Conservation (phyloP, 2,329 filamentous ascomycete genomes). For the Xylariaceae sp. region DNA sequence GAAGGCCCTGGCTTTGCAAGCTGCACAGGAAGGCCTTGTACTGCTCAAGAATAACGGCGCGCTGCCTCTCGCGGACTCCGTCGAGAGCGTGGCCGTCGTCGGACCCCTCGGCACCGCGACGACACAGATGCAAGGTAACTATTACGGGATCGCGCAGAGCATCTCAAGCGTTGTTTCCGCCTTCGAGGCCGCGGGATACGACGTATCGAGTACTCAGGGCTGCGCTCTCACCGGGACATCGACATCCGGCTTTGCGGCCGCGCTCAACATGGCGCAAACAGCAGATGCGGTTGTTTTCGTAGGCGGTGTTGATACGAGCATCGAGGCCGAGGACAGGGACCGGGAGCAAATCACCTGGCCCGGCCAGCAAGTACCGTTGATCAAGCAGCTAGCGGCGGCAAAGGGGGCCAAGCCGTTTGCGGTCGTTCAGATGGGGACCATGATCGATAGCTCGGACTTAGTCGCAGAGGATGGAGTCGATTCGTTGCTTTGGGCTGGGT, state of each 20-base stretch:
- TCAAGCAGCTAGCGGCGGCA: constrained; percentile 47
- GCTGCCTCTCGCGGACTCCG: constrained; percentile 49
- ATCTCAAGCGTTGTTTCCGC: constrained; percentile 31
- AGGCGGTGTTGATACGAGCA: constrained; percentile 56
- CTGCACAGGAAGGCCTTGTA: constrained; percentile 51
- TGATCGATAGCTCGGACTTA: constrained; percentile 55
- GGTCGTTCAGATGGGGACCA: constrained; percentile 52
- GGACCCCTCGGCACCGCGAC: constrained; percentile 63
- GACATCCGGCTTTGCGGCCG: constrained; percentile 36
- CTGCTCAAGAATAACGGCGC: constrained; percentile 60
- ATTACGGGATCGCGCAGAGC: constrained; percentile 33
- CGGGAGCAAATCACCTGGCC: constrained; percentile 55
- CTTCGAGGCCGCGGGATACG: constrained; percentile 28
- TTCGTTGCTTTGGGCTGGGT: constrained; percentile 60
- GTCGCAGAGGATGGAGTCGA: constrained; percentile 50
- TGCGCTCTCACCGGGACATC: constrained; percentile 35
- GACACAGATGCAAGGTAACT: constrained; percentile 61
- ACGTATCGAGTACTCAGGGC: constrained; percentile 28
- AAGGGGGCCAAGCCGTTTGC: constrained; percentile 50
- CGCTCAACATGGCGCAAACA: constrained; percentile 43
- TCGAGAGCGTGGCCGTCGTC: constrained; percentile 55
- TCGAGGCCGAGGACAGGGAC: constrained; percentile 57
- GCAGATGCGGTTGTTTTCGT: constrained; percentile 57
- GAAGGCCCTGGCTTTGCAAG: constrained; percentile 58
- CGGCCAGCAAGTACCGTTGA: constrained; percentile 52